Percentiles rank a stretch among this genome's conserved stretches.
These are phyloP conservation scores for Halenospora varia DNA, from an alignment of 495 filamentous ascomycete genomes.

Conservation along the genomic window DNA sequence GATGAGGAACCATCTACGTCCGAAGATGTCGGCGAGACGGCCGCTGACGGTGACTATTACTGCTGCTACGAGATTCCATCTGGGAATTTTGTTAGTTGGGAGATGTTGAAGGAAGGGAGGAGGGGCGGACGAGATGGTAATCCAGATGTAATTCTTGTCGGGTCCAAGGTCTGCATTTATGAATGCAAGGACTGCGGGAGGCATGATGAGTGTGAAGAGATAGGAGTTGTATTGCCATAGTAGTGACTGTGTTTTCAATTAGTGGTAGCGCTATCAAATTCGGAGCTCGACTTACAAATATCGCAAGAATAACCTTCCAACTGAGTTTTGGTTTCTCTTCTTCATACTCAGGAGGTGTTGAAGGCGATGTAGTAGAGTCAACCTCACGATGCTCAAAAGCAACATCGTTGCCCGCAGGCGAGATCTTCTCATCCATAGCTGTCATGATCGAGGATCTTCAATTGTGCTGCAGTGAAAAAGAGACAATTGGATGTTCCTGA, in stretches of 20 bases:
- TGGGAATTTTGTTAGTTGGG: neutral
- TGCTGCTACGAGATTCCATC: slow-evolving; percentile 23
- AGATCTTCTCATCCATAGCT: neutral
- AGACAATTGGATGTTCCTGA: neutral
- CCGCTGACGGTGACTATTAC: slow-evolving; percentile 22
- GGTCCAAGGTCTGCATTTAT: slow-evolving; percentile 33
- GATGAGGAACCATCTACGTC: slow-evolving; percentile 25
- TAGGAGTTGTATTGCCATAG: neutral
- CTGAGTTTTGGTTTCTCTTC: neutral
- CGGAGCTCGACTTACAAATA: neutral
- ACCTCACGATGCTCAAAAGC: neutral
- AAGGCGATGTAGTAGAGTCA: neutral
- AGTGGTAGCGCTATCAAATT: neutral
- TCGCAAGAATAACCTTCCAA: neutral
- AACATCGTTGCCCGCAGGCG: neutral
- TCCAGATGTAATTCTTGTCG: slow-evolving; percentile 32
- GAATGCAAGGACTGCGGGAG: neutral
- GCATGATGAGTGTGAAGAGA: neutral
- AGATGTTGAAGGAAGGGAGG: neutral
- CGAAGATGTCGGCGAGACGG: slow-evolving; percentile 28
- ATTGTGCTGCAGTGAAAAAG: neutral
- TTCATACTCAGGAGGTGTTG: neutral
- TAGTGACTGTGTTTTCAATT: neutral
- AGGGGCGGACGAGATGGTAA: slow-evolving; percentile 22
- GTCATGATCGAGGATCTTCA: neutral